Base-by-base conservation (phyloP, 768 basidiomycete species). In the Lactarius deliciosus region DNA sequence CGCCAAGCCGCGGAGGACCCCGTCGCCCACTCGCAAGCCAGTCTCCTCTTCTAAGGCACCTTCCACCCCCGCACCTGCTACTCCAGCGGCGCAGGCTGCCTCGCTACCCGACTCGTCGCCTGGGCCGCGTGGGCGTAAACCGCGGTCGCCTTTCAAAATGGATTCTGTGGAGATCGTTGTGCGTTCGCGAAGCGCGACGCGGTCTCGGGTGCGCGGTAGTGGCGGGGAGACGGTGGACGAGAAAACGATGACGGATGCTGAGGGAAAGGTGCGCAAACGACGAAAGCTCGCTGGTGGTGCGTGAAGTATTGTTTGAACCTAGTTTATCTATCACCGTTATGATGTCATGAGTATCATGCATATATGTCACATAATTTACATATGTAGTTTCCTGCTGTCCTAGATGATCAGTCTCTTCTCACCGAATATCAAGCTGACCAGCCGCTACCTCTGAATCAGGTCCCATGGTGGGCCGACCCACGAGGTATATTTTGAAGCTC, bases 181-280 rank as follows among this genome's bases (percentile, higher is more conserved):
- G 28, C 59, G 67, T 7, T 68, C 67, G 43, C 64, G 55, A 28
- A 68, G 67, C 59, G 1, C 8, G 40, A 60, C 63, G 41, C 66
- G 64, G 38, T 64, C 67, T 7, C 67, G 67, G 30, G 40, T 61
- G 38, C 67, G 67, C 6, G 58, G 59, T 6, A 32, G 59, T 11
- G 67, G 55, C 3, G 66, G 36, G 36, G 64, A 68, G 41, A 66
- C 67, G 15, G 67, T 41, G 10, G 67, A 66, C 22, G 67, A 68
- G 64, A 65, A 61, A 54, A 36, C 32, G 41, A 38, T n/a, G 63
- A 60, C 63, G 57, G 58, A 60, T 34, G 38, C 11, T 20, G 67
- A 66, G 25, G 64, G 60, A 7, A 65, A 47, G 45, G 38, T 28
- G 28, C 67, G 67, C 20, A 68, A 68, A 43, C 63, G 64, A 43